Evolutionary conservation across 352 stramenopile genomes (phyloP).

Genomic region (Pythium brassicae): DNA sequence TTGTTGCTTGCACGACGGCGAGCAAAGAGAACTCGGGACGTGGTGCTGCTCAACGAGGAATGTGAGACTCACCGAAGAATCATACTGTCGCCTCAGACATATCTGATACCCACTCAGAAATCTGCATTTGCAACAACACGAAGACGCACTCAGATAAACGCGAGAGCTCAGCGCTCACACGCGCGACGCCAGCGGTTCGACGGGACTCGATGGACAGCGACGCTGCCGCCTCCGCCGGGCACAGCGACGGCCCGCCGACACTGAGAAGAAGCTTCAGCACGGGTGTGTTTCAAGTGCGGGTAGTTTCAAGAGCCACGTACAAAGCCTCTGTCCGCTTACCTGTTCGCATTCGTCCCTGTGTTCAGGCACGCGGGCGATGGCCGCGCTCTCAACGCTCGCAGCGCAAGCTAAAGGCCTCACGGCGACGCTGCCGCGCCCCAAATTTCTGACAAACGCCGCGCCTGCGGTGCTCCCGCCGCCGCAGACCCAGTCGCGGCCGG

Average conservation of each 20-base stretch:
- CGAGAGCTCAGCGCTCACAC: background rate
- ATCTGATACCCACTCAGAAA: too few relatives aligned
- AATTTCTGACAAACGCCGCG: constrained; percentile 4
- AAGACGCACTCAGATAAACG: background rate
- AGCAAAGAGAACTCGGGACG: too few relatives aligned
- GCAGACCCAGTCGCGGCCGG: constrained; percentile 5
- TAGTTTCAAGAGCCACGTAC: too few relatives aligned
- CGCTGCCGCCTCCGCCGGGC: background rate
- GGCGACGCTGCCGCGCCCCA: constrained; percentile 12
- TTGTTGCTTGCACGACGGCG: too few relatives aligned
- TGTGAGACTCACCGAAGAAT: too few relatives aligned
- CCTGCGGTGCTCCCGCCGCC: background rate
- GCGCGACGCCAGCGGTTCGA: too few relatives aligned
- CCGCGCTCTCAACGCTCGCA: constrained; percentile 10
- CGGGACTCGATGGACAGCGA: background rate
- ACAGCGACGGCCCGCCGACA: background rate
- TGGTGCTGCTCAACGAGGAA: too few relatives aligned
- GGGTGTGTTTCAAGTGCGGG: background rate
- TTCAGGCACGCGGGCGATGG: constrained; percentile 11
- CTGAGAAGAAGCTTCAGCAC: constrained; percentile 1
- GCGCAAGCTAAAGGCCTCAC: constrained; percentile 16
- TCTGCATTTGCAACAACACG: too few relatives aligned
- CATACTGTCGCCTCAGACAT: too few relatives aligned
- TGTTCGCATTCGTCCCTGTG: background rate
- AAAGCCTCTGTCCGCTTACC: background rate